These are phyloP conservation scores for Kwoniella heveanensis DNA, from an alignment of 768 basidiomycete species.

Conservation along the genomic window DNA sequence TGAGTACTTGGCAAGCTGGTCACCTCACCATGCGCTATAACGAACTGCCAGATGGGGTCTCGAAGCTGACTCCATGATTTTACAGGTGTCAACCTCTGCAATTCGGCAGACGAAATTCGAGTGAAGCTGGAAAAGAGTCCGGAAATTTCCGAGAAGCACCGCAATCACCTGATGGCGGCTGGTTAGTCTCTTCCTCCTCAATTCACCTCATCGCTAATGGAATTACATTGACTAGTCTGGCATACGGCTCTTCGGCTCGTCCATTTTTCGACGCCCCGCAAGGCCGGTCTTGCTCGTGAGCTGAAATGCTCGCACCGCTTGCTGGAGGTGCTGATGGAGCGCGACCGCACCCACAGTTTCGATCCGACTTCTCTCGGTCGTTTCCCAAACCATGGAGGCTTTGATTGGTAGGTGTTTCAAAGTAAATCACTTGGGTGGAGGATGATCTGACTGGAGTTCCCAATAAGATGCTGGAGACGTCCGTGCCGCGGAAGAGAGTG, in stretches of 20 bases:
- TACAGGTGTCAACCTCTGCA: background rate
- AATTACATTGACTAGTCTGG: background rate
- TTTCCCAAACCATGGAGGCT: background rate
- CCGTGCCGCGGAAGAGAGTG: background rate
- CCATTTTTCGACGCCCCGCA: background rate
- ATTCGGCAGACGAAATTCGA: background rate
- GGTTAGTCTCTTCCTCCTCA: background rate
- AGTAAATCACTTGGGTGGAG: no score
- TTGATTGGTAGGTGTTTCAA: background rate
- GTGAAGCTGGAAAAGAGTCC: background rate
- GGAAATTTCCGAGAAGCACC: background rate
- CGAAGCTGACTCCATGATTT: no score
- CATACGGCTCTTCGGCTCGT: background rate
- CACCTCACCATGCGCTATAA: no score
- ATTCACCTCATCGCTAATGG: background rate
- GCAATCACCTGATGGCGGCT: background rate
- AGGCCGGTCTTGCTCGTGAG: background rate
- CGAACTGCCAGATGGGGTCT: no score
- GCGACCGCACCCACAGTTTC: background rate
- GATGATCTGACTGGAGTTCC: background rate
- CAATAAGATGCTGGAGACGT: background rate
- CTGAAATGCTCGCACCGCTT: no score
- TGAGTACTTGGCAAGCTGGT: no score
- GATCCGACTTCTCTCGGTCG: background rate
- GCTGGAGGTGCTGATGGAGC: no score